Conservation (phyloP, 1,139 yeast species). For the Debaryomyces psychrophilus region DNA sequence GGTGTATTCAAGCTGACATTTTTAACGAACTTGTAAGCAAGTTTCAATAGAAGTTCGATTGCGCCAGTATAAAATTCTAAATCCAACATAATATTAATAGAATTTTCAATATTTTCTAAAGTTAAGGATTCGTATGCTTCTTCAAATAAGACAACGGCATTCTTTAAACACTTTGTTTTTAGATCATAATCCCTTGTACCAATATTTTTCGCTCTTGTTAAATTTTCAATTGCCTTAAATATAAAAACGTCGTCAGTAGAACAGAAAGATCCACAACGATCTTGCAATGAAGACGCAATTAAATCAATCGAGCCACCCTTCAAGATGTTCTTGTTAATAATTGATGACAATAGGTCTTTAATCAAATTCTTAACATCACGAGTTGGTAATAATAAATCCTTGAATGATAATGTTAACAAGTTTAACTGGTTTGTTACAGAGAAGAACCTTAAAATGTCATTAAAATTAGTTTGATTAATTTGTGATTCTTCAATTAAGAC, state of each 20-base stretch:
- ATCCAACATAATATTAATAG: conserved; percentile 75
- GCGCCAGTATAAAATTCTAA: conserved; percentile 85
- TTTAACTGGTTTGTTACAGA: conserved; percentile 68
- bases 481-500: conserved; percentile 78
- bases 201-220: conserved; percentile 81
- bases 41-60: conserved; percentile 75
- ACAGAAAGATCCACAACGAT: conserved; percentile 93
- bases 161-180: conserved; percentile 67
- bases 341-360: conserved; percentile 83
- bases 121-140: conserved; percentile 79
- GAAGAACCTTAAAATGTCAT: conserved; percentile 71
- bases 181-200: conserved; percentile 72
- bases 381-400: conserved; percentile 74
- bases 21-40: conserved; percentile 69
- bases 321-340: conserved; percentile 83
- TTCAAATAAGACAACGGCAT: conserved; percentile 76
- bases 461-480: conserved; percentile 44
- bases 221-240: conserved; percentile 90
- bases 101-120: conserved; percentile 78
- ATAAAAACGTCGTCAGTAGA: conserved; percentile 92
- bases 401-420: conserved; percentile 67
- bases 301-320: conserved; percentile 94
- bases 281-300: conserved; percentile 85
- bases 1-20: conserved; percentile 16
- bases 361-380: conserved; percentile 66